Evolutionary conservation across 2,329 filamentous ascomycete species (phyloP), one percentile per base, ranked within the genome.

Genomic region (Hymenoscyphus fraxineus): DNA sequence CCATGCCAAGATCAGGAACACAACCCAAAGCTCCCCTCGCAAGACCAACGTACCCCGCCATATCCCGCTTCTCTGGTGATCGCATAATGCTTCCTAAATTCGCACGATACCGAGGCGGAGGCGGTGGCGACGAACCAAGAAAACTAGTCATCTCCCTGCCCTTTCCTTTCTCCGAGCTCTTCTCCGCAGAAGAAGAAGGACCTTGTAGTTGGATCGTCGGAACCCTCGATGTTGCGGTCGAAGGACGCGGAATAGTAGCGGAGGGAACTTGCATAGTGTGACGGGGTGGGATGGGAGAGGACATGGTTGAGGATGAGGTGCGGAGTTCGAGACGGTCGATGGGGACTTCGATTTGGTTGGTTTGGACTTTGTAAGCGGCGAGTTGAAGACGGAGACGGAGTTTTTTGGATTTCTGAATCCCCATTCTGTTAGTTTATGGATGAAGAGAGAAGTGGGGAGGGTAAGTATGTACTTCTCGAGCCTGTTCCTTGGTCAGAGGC

Each of bases 341-440:
- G 1, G 89, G 87, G 35, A 90, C 81, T 64, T 84, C 79, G 62
- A 86, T 83, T 76, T 93, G 90, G 65, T 89, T 87, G 1, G 90
- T 93, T 64, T 83, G 83, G 69, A 93, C 81, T 77, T 93, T 93
- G 80, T 92, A 93, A 72, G 84, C 84, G 15, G 89, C 90, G 22
- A 92, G 83, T 35, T 84, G 82, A 16, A 93, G 83, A n/a, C 89
- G 84, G 10, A 91, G 81, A 60, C 83, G 83, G 56, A 93, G 80
- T 59, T 86, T 84, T 72, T 89, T 84, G 22, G 87, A 88, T 77
- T 85, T 83, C 83, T 90, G 40, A 4, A 22, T 62, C 38, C 41
- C 40, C 56, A 6, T 22, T 51, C 22, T 22, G 57, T 69, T 35
- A 56, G 38, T 39, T 38, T 12, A 22, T 56, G 7, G 27, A 39